Evolutionary conservation across 768 basidiomycete species (phyloP), one percentile per base, ranked within the genome.

Genomic region (Chalciporus sphaerocephalus): DNA sequence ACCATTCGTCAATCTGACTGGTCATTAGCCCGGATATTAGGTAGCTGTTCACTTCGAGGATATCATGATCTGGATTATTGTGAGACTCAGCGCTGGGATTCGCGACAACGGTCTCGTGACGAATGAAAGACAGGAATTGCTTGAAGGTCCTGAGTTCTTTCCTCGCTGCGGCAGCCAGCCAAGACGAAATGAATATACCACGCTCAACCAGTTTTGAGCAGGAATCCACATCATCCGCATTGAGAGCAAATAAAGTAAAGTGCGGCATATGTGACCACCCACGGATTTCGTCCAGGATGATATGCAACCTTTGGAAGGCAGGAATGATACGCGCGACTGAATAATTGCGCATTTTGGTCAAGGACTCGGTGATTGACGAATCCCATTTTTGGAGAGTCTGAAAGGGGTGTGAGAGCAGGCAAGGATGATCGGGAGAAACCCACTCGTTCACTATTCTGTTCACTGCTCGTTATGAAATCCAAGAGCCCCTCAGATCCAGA

Each of bases 351-450:
- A 91, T 67, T 59, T 81, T 87, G 24, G 74, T 70, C 40, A 92
- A 64, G 13, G 86, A 79, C 49, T 90, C 86, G 9, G 73, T 71
- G 53, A 90, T 76, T 4, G 80, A 80, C 2, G 78, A 71, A 60
- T 92, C 88, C 89, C 89, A 92, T 61, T 88, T 89, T 59, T 83
- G 81, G 45, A 92, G 73, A 38, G 81, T 80, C 89, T 92, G 52
- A 40, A 49, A 59, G 25, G 28, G 51, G 35, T 33, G 46, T 67
- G 45, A 66, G 56, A 25, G 49, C 48, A 36, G 38, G 38, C n/a
- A 37, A 22, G 10, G 40, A 46, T 35, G 46, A 50, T 50, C 41
- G 39, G 33, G 33, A 34, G 35, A 46, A 30, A 61, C 69, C 54
- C 67, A 89, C 90, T 61, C 90, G 73, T 67, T 92, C 89, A 48